A percentile compares a stretch with the other conserved stretches of the same genome.
Evolutionary conservation across 345 rosid species (phyloP).

Genomic region (Acer saccharum): DNA sequence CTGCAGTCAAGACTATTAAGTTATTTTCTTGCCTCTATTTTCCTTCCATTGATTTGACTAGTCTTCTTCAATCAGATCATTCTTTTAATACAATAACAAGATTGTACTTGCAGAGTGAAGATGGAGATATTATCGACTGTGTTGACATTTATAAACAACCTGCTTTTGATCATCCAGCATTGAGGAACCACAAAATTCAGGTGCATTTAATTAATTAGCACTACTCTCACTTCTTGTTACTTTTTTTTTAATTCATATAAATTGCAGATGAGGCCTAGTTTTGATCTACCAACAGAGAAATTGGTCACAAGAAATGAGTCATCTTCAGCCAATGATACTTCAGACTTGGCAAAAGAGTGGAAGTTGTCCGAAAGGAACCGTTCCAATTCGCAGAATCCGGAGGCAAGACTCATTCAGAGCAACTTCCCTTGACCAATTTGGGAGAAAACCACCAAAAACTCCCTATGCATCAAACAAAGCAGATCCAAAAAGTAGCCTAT

Average conservation of each 20-base stretch:
- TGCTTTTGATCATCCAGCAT: constrained; percentile 34
- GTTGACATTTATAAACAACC: constrained; percentile 39
- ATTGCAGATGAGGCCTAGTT: constrained; percentile 47
- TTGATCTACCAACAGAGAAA: constrained; percentile 8
- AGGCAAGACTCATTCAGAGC: too few relatives aligned
- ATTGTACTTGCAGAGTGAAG: constrained; percentile 20
- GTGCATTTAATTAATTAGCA: neutral
- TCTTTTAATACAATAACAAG: neutral
- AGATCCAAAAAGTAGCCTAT: too few relatives aligned
- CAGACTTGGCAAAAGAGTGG: constrained; percentile 39
- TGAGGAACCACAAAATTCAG: constrained; percentile 33
- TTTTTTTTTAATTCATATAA: too few relatives aligned
- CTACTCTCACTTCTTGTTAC: too few relatives aligned
- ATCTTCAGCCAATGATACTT: constrained; percentile 2
- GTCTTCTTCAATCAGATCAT: neutral
- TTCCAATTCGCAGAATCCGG: too few relatives aligned
- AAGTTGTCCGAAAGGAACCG: too few relatives aligned
- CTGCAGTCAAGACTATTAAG: constrained; percentile 15
- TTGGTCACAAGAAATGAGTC: constrained; percentile 2
- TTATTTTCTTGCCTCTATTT: constrained; percentile 17
- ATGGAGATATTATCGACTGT: constrained; percentile 38
- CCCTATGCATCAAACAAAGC: too few relatives aligned
- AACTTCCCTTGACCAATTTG: too few relatives aligned
- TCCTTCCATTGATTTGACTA: neutral
- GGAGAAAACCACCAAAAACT: too few relatives aligned